Base-by-base conservation (phyloP, 2,329 filamentous ascomycete species). In the Penicillium vulpinum region DNA sequence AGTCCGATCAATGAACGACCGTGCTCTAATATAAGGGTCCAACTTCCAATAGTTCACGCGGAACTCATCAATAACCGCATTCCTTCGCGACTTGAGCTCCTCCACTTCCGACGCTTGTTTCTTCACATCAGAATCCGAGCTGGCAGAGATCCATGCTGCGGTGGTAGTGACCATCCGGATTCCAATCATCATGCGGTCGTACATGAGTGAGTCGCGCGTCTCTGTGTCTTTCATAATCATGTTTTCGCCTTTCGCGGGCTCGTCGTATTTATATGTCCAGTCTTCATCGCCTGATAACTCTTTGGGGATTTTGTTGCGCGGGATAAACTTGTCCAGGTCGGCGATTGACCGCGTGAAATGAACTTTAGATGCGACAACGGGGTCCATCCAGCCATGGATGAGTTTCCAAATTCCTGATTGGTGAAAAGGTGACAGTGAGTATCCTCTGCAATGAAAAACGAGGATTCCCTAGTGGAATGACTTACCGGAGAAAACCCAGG, bases 331-430 rank as follows among this genome's bases (percentile, higher is more conserved):
- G 59, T 88, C 83, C 46, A 97, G 80, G 50, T 96, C 92, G 51
- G 88, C 83, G 51, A 86, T 78, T 62, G 85, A 89, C 67, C 90
- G 92, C 51, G 89, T 92, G 73, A 97, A 96, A 73, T 96, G 87
- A 11, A 97, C 88, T 75, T 97, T 97, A 70, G 85, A 83, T 26
- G 93, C 93, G 22, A 97, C 92, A 5, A 97, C 92, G 2, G 93
- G 93, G 73, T 97, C 93, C 38, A 97, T 84, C 92, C 92, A 97
- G 61, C 92, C 91, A 58, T 85, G 87, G 70, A 97, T 95, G 61
- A 97, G 89, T 73, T 86, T 91, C 93, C 92, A 97, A 62, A 97
- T 89, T 11, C 90, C 89, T 89, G 57, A 1, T 59, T 61, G 24
- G 9, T 10, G 9, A 4, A n/a, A 22, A 22, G n/a, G 24, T 15